Evolutionary conservation across 257 asterid species (phyloP).

Genomic region (Przewalskia tangutica): DNA sequence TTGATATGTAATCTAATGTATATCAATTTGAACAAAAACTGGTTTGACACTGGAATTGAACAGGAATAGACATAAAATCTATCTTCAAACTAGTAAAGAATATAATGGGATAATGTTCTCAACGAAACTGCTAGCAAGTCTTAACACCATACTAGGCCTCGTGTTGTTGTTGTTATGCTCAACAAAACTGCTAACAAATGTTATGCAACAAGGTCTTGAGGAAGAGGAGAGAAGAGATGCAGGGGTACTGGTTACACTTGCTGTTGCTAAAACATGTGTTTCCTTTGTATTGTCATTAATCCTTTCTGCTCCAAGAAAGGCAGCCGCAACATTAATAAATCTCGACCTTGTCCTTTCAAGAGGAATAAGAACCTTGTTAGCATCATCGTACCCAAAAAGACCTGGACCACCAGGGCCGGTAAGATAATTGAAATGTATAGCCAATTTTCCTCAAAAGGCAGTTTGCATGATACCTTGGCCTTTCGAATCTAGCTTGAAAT

Average conservation of each 20-base stretch:
- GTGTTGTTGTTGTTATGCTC: not conserved
- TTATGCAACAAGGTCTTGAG: not conserved
- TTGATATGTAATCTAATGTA: too few relatives aligned
- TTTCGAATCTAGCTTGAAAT: not conserved
- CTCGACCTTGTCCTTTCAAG: too few relatives aligned
- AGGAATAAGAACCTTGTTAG: too few relatives aligned
- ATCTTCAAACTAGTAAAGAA: not conserved
- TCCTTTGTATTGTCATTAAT: not conserved
- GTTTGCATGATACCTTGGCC: not conserved
- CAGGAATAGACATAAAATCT: not conserved
- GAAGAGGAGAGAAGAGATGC: not conserved
- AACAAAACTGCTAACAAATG: not conserved
- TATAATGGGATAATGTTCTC: not conserved
- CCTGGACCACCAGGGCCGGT: too few relatives aligned
- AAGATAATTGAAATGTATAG: too few relatives aligned
- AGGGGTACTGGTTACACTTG: not conserved
- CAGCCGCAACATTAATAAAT: not conserved
- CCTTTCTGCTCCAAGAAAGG: not conserved
- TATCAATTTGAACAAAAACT: too few relatives aligned
- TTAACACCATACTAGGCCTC: not conserved
- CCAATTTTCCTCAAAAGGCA: not conserved
- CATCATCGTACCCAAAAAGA: too few relatives aligned
- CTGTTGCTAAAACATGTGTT: not conserved
- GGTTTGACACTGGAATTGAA: too few relatives aligned
- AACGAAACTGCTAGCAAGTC: too few relatives aligned